Conservation (phyloP, 352 stramenopile species). For the Stramenopiles sp. region DNA sequence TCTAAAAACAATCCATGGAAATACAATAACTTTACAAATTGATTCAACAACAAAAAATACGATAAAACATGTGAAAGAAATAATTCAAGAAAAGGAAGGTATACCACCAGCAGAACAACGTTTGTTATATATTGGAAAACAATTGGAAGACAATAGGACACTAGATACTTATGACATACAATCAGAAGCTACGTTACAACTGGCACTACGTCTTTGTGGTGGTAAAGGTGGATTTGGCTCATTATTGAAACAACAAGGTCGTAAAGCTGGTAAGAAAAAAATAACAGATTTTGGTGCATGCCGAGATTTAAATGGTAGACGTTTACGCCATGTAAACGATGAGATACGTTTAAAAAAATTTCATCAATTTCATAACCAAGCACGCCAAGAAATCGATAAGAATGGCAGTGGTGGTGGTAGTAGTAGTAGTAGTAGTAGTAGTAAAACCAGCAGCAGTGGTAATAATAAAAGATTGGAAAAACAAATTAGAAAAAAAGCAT, state of each 20-base stretch:
- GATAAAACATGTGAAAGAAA: too few relatives aligned
- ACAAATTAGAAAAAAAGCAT: background rate
- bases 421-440: conserved; percentile 10
- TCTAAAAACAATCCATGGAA: too few relatives aligned
- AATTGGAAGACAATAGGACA: too few relatives aligned
- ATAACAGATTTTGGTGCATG: conserved; percentile 63
- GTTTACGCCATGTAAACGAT: conserved; percentile 62
- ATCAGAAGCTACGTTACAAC: too few relatives aligned
- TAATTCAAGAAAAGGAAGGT: too few relatives aligned
- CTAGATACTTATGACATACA: too few relatives aligned
- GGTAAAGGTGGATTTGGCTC: conserved; percentile 16
- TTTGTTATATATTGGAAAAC: too few relatives aligned
- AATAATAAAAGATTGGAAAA: conserved; percentile 3
- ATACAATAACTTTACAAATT: too few relatives aligned
- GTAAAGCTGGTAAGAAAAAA: conserved; percentile 32
- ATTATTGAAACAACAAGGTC: conserved; percentile 9
- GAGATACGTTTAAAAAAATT: conserved; percentile 26
- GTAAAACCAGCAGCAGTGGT: conserved; percentile 16
- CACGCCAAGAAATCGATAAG: conserved; percentile 11
- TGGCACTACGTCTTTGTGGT: background rate
- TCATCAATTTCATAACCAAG: conserved; percentile 12
- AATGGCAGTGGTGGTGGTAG: background rate
- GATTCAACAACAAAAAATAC: too few relatives aligned
- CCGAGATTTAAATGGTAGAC: conserved; percentile 56
- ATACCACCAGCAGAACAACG: too few relatives aligned